These are phyloP conservation scores for Leccinellum luteum DNA, from an alignment of 768 basidiomycete species.

Conservation along the genomic window DNA sequence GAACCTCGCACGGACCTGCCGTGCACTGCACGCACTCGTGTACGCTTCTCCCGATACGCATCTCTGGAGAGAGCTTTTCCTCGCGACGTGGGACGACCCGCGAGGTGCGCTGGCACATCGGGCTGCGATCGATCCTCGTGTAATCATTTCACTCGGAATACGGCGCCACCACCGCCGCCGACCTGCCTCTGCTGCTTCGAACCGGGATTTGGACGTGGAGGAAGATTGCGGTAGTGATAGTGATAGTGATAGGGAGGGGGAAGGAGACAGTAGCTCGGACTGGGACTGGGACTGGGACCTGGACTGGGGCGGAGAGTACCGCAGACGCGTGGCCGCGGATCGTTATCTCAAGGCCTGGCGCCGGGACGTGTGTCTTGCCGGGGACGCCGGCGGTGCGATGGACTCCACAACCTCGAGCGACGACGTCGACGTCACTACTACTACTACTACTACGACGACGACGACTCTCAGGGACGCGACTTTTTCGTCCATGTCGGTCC, in stretches of 20 bases:
- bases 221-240: not conserved
- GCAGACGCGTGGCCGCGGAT: slow-evolving; percentile 21
- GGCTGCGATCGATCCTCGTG: slow-evolving; percentile 23
- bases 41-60: slow-evolving; percentile 34
- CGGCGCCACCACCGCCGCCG: not conserved
- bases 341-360: slow-evolving; percentile 26
- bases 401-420: not conserved
- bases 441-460: not conserved
- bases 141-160: not conserved
- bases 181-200: not conserved
- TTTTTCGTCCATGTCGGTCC: slow-evolving; percentile 23
- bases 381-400: not conserved
- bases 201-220: not conserved
- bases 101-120: slow-evolving; percentile 32
- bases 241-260: not conserved
- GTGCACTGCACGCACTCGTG: slow-evolving; percentile 34
- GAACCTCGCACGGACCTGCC: slow-evolving; percentile 37
- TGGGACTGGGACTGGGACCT: not conserved
- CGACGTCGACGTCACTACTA: too few species aligned
- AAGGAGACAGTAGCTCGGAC: not conserved
- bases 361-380: slow-evolving; percentile 7
- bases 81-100: slow-evolving; percentile 51
- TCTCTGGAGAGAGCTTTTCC: slow-evolving; percentile 50
- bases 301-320: slow-evolving; percentile 27
- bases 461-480: too few species aligned